phyloP scores from a whole-genome alignment of 179 eudicot genomes.

The Drosera spatulata region DNA sequence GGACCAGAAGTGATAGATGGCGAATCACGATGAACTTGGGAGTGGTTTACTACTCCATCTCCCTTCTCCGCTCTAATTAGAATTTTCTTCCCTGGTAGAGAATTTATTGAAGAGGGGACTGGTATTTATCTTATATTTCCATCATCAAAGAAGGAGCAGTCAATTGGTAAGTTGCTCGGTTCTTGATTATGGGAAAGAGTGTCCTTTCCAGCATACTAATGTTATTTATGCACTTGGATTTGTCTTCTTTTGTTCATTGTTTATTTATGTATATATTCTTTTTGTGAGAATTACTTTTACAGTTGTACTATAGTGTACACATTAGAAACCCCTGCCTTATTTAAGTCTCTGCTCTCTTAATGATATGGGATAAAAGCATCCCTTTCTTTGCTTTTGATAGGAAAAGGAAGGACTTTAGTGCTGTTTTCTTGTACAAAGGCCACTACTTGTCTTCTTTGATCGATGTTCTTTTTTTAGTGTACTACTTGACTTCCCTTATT shows the following conservation, averaged over 20 bases:
- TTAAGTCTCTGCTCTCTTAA: no score
- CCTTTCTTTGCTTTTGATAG: no score
- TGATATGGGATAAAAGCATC: no score
- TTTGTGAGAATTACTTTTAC: not conserved
- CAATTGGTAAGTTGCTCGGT: conserved; percentile 35
- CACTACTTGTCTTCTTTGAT: no score
- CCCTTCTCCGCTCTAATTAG: conserved; percentile 1
- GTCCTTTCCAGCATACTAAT: conserved; percentile 3
- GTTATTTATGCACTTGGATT: not conserved
- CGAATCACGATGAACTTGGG: no score
- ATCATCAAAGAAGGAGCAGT: conserved; percentile 41
- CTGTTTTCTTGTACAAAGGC: no score
- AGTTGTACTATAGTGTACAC: not conserved
- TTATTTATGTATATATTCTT: not conserved
- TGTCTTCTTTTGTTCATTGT: not conserved
- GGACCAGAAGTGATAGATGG: no score
- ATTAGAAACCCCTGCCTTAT: not conserved
- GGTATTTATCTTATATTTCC: conserved; percentile 66
- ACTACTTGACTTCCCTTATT: no score
- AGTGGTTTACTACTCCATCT: not conserved
- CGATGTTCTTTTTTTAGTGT: no score
- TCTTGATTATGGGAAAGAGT: conserved; percentile 1
- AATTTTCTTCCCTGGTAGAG: conserved; percentile 41
- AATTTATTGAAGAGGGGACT: conserved; percentile 48
- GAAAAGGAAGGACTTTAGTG: no score